phyloP scores from a whole-genome alignment of 495 filamentous ascomycete species.

The Chaetomidium leptoderma region DNA sequence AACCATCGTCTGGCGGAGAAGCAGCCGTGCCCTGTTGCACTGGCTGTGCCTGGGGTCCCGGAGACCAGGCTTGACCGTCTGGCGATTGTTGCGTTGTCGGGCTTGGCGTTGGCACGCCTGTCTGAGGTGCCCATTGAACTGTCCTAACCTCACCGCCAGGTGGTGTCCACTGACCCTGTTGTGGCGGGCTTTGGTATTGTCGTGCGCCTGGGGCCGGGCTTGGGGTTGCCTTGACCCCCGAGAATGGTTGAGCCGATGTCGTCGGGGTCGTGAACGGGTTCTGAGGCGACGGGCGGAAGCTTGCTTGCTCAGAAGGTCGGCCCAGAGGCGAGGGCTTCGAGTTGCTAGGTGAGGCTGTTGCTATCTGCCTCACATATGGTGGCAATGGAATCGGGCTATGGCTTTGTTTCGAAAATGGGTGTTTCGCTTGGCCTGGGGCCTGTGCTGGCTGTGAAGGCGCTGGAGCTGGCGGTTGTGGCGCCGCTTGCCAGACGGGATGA shows the following conservation, averaged over 20 bases:
- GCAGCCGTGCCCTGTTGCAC: background rate
- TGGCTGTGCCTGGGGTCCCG: background rate
- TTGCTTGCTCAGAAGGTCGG: conserved; percentile 14
- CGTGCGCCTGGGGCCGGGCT: background rate
- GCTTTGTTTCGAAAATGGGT: conserved; percentile 27
- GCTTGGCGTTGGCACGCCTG: background rate
- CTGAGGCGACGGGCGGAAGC: background rate
- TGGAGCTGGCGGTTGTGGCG: conserved; percentile 8
- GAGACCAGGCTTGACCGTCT: background rate
- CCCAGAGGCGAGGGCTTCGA: conserved; percentile 17
- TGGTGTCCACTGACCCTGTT: background rate
- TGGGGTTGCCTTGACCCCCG: background rate
- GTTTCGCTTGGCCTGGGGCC: conserved; percentile 4
- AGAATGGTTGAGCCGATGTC: background rate
- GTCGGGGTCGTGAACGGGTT: background rate
- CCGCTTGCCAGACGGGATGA: conserved; percentile 22
- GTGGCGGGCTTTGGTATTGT: background rate
- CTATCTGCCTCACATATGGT: conserved; percentile 27
- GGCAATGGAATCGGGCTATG: conserved; percentile 35
- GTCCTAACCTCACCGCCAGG: background rate
- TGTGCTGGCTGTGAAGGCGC: background rate
- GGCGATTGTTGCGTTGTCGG: conserved; percentile 1
- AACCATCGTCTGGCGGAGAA: background rate
- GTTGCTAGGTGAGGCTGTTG: background rate
- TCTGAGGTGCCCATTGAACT: background rate